Evolutionary conservation across 1,139 yeast species (phyloP).

Genomic region (Pichia sp.): DNA sequence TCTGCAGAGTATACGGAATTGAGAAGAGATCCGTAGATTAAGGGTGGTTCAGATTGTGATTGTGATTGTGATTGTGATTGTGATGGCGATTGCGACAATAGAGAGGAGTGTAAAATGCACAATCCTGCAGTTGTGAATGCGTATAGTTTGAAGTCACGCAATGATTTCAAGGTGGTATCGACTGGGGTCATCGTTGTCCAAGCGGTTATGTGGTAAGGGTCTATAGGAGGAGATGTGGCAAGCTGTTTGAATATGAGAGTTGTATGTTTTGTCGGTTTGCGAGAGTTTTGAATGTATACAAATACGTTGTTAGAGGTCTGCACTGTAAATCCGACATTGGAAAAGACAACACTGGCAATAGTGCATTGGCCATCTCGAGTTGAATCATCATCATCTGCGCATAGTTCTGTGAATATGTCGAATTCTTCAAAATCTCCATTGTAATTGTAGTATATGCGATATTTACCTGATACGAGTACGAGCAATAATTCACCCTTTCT

Average conservation of each 20-base stretch:
- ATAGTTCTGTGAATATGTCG: constrained; percentile 17
- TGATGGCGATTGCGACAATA: too few species aligned
- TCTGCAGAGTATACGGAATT: too few species aligned
- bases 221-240: constrained; percentile 4
- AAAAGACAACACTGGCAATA: constrained; percentile 31
- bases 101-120: neutral
- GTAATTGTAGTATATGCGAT: constrained; percentile 62
- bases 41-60: too few species aligned
- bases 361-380: constrained; percentile 14
- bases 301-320: constrained; percentile 29
- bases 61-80: too few species aligned
- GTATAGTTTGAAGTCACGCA: constrained; percentile 6
- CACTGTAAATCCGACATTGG: constrained; percentile 31
- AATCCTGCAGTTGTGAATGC: constrained; percentile 7
- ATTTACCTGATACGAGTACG: constrained; percentile 48
- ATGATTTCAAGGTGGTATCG: constrained; percentile 8
- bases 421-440: constrained; percentile 59
- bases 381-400: neutral
- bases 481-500: constrained; percentile 49
- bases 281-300: constrained; percentile 25
- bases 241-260: constrained; percentile 2
- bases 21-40: too few species aligned
- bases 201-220: constrained; percentile 11
- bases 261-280: neutral
- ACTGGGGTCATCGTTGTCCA: constrained; percentile 25